Evolutionary conservation across 768 basidiomycete genomes (phyloP), one percentile per base, ranked within the genome.

Genomic region (Collybia sp.): DNA sequence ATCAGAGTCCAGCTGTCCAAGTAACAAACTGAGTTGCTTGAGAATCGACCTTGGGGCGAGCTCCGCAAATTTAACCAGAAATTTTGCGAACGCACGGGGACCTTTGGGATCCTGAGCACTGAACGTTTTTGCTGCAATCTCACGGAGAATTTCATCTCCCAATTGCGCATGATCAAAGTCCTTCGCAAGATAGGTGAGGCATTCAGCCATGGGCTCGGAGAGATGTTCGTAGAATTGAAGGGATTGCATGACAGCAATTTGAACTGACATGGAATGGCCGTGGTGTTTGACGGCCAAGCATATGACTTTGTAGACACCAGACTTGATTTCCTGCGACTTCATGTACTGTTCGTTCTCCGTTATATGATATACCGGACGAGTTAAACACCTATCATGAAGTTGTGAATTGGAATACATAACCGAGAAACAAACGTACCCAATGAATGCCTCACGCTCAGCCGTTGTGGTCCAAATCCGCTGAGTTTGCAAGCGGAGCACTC

Each of bases 141-240:
- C 93, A 18, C 92, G 80, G 12, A 99, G 70, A 39, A 98, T 75
- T 55, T 97, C 93, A 55, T 97, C 95, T 0, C 88, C 88, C 5
- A 97, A 75, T 59, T 94, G 92, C 1, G 82, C 71, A 49, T 92
- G 82, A 63, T 96, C 94, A 56, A 87, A 97, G 45, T 95, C 87
- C 46, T 83, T 84, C 6, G 85, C 79, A 12, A 96, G 77, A 41
- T 84, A 69, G 30, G 82, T 75, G 18, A 98, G 73, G 40, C 88
- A 83, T 53, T 97, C 95, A 0, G 96, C 95, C 83, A 97, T 88
- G 1, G 88, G 85, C 57, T 98, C 95, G 0, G 90, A 82, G 16
- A 96, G 78, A 58, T 98, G 95, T 54, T 99, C 96, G 53, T 84
- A 91, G 64, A 94, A 95, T 49, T 94, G 93, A 12, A 99, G 71